Conservation (phyloP, 495 filamentous ascomycete genomes). For the Penicillium crystallinum region DNA sequence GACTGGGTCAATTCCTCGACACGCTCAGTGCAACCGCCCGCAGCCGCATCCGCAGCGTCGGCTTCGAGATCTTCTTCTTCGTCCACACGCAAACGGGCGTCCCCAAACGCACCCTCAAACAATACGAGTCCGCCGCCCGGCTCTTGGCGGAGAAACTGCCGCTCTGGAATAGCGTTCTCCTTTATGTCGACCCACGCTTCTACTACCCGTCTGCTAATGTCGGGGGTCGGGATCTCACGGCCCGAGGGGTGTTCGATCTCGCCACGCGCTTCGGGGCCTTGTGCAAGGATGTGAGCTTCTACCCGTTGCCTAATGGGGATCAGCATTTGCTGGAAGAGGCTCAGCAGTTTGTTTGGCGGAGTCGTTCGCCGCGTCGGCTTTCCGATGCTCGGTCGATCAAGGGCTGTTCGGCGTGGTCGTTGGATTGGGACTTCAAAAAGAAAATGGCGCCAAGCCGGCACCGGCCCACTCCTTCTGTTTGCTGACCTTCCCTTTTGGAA, state of each 20-base stretch:
- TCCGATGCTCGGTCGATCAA: neutral
- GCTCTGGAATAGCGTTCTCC: constrained; percentile 21
- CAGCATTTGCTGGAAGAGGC: constrained; percentile 26
- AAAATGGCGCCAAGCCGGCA: neutral
- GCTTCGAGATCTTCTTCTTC: constrained; percentile 41
- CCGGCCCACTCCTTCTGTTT: neutral
- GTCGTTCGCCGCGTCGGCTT: constrained; percentile 8
- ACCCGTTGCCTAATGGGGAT: constrained; percentile 24
- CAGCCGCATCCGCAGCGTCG: constrained; percentile 33
- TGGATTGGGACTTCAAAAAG: neutral
- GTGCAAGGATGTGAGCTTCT: constrained; percentile 29
- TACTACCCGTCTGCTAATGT: constrained; percentile 30
- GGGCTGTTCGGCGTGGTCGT: constrained; percentile 1
- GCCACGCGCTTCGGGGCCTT: constrained; percentile 25
- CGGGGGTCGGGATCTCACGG: constrained; percentile 26
- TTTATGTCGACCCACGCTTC: constrained; percentile 37
- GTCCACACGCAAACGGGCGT: constrained; percentile 33
- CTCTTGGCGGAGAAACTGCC: constrained; percentile 26
- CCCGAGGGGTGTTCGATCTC: constrained; percentile 30
- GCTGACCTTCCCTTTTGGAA: neutral
- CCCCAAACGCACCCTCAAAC: constrained; percentile 31
- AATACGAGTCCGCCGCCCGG: constrained; percentile 29
- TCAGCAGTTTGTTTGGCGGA: constrained; percentile 18
- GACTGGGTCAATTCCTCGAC: constrained; percentile 31
- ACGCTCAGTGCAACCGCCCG: constrained; percentile 32